A percentile compares a stretch with the other conserved stretches of the same genome.
These are phyloP conservation scores for Aspergillus sp. DNA, from an alignment of 2,329 filamentous ascomycete genomes.

Conservation along the genomic window DNA sequence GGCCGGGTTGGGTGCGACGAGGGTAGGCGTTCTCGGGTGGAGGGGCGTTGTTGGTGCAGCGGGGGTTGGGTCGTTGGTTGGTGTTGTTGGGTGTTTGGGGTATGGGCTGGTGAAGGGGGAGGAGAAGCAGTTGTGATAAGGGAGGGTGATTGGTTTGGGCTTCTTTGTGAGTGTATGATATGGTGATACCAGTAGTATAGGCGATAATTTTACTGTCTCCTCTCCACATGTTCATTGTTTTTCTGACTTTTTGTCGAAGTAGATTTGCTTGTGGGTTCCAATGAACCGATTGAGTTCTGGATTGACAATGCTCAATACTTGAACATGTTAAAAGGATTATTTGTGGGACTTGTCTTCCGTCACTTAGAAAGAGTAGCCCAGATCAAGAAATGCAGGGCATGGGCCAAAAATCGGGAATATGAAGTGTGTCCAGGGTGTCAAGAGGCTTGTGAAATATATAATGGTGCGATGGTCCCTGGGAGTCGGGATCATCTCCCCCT, in stretches of 20 bases:
- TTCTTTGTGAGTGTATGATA: not conserved
- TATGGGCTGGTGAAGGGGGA: not conserved
- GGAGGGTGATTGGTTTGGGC: not conserved
- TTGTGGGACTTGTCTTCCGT: too few species aligned
- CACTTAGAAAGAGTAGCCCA: too few species aligned
- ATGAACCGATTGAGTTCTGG: too few species aligned
- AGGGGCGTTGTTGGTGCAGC: constrained; percentile 3
- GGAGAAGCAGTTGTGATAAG: not conserved
- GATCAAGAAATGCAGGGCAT: too few species aligned
- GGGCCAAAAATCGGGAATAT: too few species aligned
- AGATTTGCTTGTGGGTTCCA: too few species aligned
- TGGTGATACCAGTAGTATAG: not conserved
- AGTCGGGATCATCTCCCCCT: too few species aligned
- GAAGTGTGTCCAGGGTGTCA: too few species aligned
- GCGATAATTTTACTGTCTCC: not conserved
- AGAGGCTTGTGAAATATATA: too few species aligned
- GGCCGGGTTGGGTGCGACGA: not conserved
- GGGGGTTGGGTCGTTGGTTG: constrained; percentile 13
- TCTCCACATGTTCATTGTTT: not conserved
- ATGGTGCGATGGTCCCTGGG: too few species aligned
- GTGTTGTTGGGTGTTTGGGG: constrained; percentile 14
- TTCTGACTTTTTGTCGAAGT: not conserved
- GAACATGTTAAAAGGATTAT: too few species aligned
- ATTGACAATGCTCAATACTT: too few species aligned
- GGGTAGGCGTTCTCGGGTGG: not conserved